Base-by-base conservation (phyloP, 371 early-diverging fungal genomes). In the Chytridium lagenaria region DNA sequence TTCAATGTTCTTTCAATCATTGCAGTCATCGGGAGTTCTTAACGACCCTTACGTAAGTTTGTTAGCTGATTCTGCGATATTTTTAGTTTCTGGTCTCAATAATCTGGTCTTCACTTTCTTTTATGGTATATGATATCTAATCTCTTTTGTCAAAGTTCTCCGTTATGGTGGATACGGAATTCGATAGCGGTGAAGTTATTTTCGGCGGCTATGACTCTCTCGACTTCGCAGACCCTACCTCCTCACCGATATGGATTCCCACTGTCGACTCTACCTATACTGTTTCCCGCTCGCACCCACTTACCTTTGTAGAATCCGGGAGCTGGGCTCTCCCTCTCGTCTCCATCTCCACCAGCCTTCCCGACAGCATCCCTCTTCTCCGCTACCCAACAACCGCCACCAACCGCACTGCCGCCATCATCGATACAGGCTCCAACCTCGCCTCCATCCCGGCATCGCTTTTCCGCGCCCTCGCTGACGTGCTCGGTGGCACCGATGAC, bases 171-270 rank as follows among this genome's bases (percentile, higher is more conserved):
- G 7, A 61, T 37, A 3, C 30, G 34, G 61, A 61, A 33, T 61
- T 66, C 31, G 38, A 33, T 1, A 5, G 38, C 10, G 75, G 75
- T 22, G 70, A 55, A 30, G 57, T 64, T 10, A 39, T 50, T n/a
- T 16, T 75, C 50, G 75, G 75, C 0, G 74, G 74, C 0, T 69
- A 55, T 28, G 63, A 74, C 70, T 15, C 37, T 19, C 23, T 31
- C 49, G 19, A 28, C 26, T 69, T 69, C 30, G 36, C 37, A 33
- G 51, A 69, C 37, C 39, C 74, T 12, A 37, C 69, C 22, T 15
- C 63, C 23, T 5, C 67, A 0, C 63, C 66, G 12, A 15, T 23
- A 12, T 74, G 69, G 69, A 40, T 74, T 38, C 65, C 63, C 10
- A n/a, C 50, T 1, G 39, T 65, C 51, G 16, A 7, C 44, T 5